Conservation (phyloP, 495 filamentous ascomycete genomes). For the Rostrohypoxylon terebratum region DNA sequence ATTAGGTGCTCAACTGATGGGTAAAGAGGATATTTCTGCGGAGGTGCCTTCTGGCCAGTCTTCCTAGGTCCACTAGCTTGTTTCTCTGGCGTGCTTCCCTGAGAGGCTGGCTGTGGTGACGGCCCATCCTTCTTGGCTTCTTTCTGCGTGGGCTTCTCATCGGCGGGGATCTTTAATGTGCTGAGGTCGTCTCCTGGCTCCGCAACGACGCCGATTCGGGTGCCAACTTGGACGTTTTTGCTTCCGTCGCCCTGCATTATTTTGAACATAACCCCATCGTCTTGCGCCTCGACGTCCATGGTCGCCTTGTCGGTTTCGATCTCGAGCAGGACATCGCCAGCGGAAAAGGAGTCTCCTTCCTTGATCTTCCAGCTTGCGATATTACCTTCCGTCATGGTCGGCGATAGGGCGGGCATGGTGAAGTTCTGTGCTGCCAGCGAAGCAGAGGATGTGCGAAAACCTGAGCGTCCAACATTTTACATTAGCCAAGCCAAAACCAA, state of each 20-base stretch:
- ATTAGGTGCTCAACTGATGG: constrained; percentile 88
- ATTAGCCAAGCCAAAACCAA: neutral
- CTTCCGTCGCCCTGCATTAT: constrained; percentile 76
- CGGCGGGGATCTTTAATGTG: constrained; percentile 73
- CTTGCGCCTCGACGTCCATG: constrained; percentile 91
- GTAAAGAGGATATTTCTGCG: constrained; percentile 80
- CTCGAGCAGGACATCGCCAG: constrained; percentile 84
- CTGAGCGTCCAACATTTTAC: constrained; percentile 52
- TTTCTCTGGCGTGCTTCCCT: constrained; percentile 33
- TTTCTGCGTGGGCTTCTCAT: constrained; percentile 59
- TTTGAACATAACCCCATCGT: constrained; percentile 82
- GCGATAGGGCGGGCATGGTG: constrained; percentile 87
- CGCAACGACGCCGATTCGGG: constrained; percentile 79
- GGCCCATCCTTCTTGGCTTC: constrained; percentile 53
- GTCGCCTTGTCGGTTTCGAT: constrained; percentile 91
- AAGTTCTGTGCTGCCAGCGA: constrained; percentile 77
- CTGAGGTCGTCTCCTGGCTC: constrained; percentile 79
- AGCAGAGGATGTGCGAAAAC: constrained; percentile 69
- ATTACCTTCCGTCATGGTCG: constrained; percentile 89
- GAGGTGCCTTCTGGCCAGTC: constrained; percentile 42
- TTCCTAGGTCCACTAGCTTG: constrained; percentile 36
- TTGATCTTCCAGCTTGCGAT: constrained; percentile 81
- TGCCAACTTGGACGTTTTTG: constrained; percentile 77
- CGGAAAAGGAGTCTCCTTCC: constrained; percentile 79
- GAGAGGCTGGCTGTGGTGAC: constrained; percentile 45